These are phyloP conservation scores for Triticum monococcum DNA, from an alignment of 176 grass and related monocot genomes.

Conservation along the genomic window DNA sequence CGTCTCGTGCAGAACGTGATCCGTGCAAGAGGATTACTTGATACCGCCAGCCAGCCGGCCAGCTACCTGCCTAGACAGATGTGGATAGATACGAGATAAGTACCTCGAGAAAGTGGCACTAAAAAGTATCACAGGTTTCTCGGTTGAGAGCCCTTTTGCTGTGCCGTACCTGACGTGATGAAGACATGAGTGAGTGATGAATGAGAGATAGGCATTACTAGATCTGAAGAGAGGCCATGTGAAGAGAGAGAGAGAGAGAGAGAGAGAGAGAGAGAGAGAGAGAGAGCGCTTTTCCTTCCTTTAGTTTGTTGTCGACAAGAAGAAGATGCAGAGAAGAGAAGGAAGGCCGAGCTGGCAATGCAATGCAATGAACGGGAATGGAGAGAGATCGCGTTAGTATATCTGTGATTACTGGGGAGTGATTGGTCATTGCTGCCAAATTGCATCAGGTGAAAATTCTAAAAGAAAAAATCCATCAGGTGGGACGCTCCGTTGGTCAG, in stretches of 20 bases:
- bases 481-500: not conserved
- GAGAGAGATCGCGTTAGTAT: not conserved
- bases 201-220: not conserved
- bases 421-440: not conserved
- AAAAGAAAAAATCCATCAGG: no score
- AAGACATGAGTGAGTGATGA: not conserved
- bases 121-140: not conserved
- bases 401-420: not conserved
- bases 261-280: no score
- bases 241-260: no score
- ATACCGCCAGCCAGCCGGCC: not conserved
- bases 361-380: no score
- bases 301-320: not conserved
- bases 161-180: no score
- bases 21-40: no score
- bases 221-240: not conserved
- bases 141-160: not conserved
- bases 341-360: not conserved
- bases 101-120: not conserved
- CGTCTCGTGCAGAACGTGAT: not conserved
- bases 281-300: not conserved
- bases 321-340: not conserved
- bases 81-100: not conserved
- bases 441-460: no score
- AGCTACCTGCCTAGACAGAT: not conserved